phyloP scores from a whole-genome alignment of 2,329 filamentous ascomycete species.

The Ceratocystis smalleyi region DNA sequence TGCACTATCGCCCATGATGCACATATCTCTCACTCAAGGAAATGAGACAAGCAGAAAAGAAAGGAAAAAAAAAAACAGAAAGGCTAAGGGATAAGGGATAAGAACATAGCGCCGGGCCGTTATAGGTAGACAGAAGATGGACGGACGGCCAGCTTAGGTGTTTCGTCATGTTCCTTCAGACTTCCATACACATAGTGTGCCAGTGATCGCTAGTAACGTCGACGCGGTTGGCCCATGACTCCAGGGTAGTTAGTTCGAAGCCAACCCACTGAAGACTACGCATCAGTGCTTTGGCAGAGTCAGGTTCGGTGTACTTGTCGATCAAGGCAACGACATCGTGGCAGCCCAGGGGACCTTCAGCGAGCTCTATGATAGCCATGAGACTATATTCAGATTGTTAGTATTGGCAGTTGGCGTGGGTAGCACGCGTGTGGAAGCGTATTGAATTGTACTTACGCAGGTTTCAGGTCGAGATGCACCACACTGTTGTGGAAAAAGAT shows the following conservation, averaged over 20 bases:
- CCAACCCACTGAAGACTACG: slow-evolving; percentile 88
- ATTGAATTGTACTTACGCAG: slow-evolving; percentile 47
- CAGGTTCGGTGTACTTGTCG: slow-evolving; percentile 50
- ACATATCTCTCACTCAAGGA: slow-evolving; percentile 14
- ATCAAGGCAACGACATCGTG: slow-evolving; percentile 65
- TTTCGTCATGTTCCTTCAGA: slow-evolving; percentile 31
- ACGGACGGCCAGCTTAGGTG: background rate
- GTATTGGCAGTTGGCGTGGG: slow-evolving; percentile 16
- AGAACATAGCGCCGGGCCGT: background rate
- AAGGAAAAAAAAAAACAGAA: background rate
- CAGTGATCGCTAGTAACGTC: slow-evolving; percentile 61
- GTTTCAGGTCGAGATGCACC: slow-evolving; percentile 64
- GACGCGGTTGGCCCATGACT: slow-evolving; percentile 51
- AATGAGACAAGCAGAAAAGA: slow-evolving; percentile 14
- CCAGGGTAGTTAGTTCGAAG: slow-evolving; percentile 67
- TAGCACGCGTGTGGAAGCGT: background rate
- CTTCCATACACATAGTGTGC: slow-evolving; percentile 80
- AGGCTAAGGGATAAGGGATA: background rate
- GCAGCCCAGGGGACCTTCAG: slow-evolving; percentile 60
- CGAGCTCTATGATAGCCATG: slow-evolving; percentile 80
- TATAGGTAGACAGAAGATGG: background rate
- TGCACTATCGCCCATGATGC: slow-evolving; percentile 11
- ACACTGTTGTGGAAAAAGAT: slow-evolving; percentile 67
- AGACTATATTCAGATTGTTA: slow-evolving; percentile 38
- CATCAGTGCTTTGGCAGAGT: slow-evolving; percentile 51